These are phyloP conservation scores for Amanita inopinata DNA, from an alignment of 768 basidiomycete species.

Conservation along the genomic window DNA sequence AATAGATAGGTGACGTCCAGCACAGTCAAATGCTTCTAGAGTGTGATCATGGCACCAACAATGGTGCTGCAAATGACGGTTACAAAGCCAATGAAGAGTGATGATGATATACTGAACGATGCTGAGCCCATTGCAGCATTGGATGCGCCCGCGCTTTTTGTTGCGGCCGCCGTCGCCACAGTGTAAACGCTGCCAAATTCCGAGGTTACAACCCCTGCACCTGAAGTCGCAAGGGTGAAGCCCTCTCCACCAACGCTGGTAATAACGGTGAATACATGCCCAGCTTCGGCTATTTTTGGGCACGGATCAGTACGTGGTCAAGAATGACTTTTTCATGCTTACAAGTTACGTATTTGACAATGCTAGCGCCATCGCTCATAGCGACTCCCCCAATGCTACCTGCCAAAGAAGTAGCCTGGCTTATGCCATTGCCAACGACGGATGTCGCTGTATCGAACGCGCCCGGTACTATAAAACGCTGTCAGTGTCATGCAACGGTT, in stretches of 20 bases:
- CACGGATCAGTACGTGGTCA: slow-evolving; percentile 10
- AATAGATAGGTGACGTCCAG: neutral
- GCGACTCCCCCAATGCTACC: slow-evolving; percentile 19
- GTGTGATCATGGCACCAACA: slow-evolving; percentile 29
- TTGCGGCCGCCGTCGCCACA: slow-evolving; percentile 29
- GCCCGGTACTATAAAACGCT: slow-evolving; percentile 2
- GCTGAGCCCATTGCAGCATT: slow-evolving; percentile 18
- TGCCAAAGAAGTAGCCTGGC: slow-evolving; percentile 8
- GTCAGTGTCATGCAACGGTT: neutral
- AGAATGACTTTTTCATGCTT: slow-evolving; percentile 13
- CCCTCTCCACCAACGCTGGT: slow-evolving; percentile 50
- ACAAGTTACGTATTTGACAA: slow-evolving; percentile 36
- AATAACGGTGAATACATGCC: slow-evolving; percentile 41
- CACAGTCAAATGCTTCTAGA: slow-evolving; percentile 15
- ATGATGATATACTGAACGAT: slow-evolving; percentile 19
- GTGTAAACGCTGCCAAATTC: slow-evolving; percentile 47
- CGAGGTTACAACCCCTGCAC: slow-evolving; percentile 34
- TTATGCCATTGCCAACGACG: slow-evolving; percentile 11
- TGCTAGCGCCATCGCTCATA: slow-evolving; percentile 21
- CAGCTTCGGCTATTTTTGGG: slow-evolving; percentile 46
- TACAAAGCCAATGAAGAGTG: slow-evolving; percentile 22
- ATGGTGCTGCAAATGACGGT: slow-evolving; percentile 30
- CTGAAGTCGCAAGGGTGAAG: slow-evolving; percentile 44
- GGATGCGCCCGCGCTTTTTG: slow-evolving; percentile 12
- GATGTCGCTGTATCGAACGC: slow-evolving; percentile 11